phyloP scores from a whole-genome alignment of 768 basidiomycete species.

The Boletellus sp. region DNA sequence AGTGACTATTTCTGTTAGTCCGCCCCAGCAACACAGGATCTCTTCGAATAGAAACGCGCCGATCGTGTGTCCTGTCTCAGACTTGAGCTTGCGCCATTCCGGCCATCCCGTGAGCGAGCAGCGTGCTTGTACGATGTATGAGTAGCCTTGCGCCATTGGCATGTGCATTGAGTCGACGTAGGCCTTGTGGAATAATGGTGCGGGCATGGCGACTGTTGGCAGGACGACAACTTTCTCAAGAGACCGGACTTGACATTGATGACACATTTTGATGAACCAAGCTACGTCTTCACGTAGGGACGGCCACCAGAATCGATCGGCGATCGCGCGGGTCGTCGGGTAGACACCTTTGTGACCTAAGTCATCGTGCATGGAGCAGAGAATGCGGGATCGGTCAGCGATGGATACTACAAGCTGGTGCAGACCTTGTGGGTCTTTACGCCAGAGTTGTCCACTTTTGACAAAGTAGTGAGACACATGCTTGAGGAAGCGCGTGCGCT shows the following conservation, averaged over 20 bases:
- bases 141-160: slow-evolving; percentile 30
- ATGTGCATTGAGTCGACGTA: slow-evolving; percentile 43
- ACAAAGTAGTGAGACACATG: too few relatives aligned
- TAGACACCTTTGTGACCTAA: slow-evolving; percentile 7
- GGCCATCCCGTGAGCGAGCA: slow-evolving; percentile 34
- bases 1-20: slow-evolving; percentile 32
- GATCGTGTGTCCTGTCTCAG: slow-evolving; percentile 27
- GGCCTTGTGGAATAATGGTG: slow-evolving; percentile 19
- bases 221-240: slow-evolving; percentile 24
- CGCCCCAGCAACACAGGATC: slow-evolving; percentile 4
- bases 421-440: too few relatives aligned
- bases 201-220: background rate
- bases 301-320: slow-evolving; percentile 30
- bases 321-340: slow-evolving; percentile 4
- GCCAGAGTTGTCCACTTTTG: too few relatives aligned
- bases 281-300: slow-evolving; percentile 24
- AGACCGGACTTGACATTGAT: slow-evolving; percentile 35
- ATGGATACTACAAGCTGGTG: background rate
- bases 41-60: slow-evolving; percentile 36
- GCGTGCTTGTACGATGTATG: slow-evolving; percentile 36
- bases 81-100: slow-evolving; percentile 28
- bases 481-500: too few relatives aligned
- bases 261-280: slow-evolving; percentile 35
- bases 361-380: background rate
- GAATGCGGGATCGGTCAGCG: background rate